Conservation (phyloP, 495 filamentous ascomycete species). For the Friedmanniomyces endolithicus region DNA sequence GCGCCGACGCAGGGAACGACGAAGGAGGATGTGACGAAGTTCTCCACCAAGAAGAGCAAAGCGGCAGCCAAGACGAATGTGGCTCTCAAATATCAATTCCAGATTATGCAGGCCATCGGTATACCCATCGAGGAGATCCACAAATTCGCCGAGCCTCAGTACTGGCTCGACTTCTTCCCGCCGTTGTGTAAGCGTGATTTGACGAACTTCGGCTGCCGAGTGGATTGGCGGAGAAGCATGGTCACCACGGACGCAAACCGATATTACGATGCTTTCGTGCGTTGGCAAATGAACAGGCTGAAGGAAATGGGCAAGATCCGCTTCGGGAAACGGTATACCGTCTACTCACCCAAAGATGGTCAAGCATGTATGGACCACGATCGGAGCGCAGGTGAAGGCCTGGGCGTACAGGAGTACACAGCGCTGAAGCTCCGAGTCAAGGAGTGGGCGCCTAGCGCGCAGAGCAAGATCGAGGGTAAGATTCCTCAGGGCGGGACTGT, state of each 20-base stretch:
- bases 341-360: constrained; percentile 93
- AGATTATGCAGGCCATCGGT: constrained; percentile 77
- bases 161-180: constrained; percentile 87
- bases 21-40: constrained; percentile 77
- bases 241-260: constrained; percentile 95
- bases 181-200: constrained; percentile 69
- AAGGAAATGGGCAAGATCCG: constrained; percentile 83
- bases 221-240: constrained; percentile 86
- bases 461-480: constrained; percentile 57
- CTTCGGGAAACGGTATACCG: constrained; percentile 87
- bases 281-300: constrained; percentile 95
- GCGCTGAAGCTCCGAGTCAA: constrained; percentile 79
- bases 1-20: constrained; percentile 46
- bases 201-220: constrained; percentile 67
- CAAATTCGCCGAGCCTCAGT: constrained; percentile 69
- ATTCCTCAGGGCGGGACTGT: constrained; percentile 72
- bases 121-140: constrained; percentile 81
- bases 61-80: constrained; percentile 70
- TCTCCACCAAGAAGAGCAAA: constrained; percentile 89
- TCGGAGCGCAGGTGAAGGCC: constrained; percentile 77
- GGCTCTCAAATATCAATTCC: constrained; percentile 81
- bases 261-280: constrained; percentile 89
- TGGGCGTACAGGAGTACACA: constrained; percentile 84
- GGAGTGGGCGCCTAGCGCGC: constrained; percentile 63
- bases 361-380: constrained; percentile 98